Evolutionary conservation across 495 filamentous ascomycete genomes (phyloP).

Genomic region (Penicillium silybi): DNA sequence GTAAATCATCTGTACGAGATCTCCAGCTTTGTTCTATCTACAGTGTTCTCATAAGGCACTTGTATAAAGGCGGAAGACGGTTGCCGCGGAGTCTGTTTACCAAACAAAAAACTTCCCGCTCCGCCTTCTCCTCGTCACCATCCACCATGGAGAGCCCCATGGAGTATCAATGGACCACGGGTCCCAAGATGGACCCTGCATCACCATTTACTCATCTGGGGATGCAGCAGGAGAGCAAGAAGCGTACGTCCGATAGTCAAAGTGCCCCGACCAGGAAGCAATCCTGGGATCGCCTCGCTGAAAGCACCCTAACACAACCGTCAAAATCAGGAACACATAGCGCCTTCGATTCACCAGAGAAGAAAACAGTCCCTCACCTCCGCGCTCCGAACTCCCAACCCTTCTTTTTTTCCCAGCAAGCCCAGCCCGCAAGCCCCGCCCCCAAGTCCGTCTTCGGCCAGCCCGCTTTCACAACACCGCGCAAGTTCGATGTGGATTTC

Average conservation of each 20-base stretch:
- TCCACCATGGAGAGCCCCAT: slow-evolving; percentile 43
- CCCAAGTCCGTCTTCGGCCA: slow-evolving; percentile 54
- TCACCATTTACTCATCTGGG: slow-evolving; percentile 57
- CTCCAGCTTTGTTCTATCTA: neutral
- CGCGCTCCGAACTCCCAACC: slow-evolving; percentile 47
- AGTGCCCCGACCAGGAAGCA: neutral
- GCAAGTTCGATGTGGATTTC: slow-evolving; percentile 65
- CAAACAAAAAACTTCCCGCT: slow-evolving; percentile 25
- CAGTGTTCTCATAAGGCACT: neutral
- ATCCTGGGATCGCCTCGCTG: neutral
- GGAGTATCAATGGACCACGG: slow-evolving; percentile 69
- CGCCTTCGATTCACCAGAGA: slow-evolving; percentile 50
- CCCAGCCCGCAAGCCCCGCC: slow-evolving; percentile 25
- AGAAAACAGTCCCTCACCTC: slow-evolving; percentile 42
- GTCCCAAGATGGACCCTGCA: slow-evolving; percentile 57
- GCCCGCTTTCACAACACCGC: slow-evolving; percentile 74
- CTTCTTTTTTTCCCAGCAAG: slow-evolving; percentile 37
- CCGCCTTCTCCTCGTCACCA: slow-evolving; percentile 10
- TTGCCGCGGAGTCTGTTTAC: slow-evolving; percentile 29
- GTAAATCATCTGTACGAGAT: neutral
- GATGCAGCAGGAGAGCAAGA: slow-evolving; percentile 43
- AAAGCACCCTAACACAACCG: neutral
- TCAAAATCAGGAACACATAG: slow-evolving; percentile 42
- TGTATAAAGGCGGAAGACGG: neutral
- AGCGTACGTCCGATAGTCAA: slow-evolving; percentile 43